phyloP scores from a whole-genome alignment of 306 rosid species.

The Quercus gilva region DNA sequence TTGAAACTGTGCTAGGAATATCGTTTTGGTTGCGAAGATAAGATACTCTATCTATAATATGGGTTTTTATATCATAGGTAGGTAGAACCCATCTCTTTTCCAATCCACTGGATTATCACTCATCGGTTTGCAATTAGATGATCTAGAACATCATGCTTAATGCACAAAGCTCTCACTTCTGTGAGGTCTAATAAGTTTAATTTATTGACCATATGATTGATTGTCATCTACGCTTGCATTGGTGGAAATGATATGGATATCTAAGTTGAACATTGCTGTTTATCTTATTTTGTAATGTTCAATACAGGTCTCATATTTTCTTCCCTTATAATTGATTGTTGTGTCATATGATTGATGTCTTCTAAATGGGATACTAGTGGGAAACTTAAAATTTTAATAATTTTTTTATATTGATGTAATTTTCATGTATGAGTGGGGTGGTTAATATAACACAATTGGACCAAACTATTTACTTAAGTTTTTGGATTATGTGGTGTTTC shows the following conservation, averaged over 20 bases:
- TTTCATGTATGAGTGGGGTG: too few relatives aligned
- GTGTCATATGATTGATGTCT: background rate
- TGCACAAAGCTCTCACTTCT: too few relatives aligned
- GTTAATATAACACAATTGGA: too few relatives aligned
- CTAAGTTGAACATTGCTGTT: background rate
- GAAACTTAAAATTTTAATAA: background rate
- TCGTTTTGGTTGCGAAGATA: constrained; percentile 37
- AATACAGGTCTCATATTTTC: background rate
- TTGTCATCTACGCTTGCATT: background rate
- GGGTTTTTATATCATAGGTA: constrained; percentile 6
- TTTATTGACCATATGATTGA: background rate
- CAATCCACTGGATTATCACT: background rate
- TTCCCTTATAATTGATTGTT: background rate
- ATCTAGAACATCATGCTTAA: background rate
- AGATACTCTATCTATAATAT: constrained; percentile 21
- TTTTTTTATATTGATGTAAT: background rate
- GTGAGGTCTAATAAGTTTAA: background rate
- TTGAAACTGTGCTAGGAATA: constrained; percentile 22
- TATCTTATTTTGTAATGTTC: background rate
- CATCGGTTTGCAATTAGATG: background rate
- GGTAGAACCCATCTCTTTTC: background rate
- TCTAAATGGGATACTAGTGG: constrained; percentile 4
- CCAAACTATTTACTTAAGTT: too few relatives aligned
- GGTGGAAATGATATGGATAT: background rate
- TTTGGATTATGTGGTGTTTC: too few relatives aligned